Evolutionary conservation across 257 asterid genomes (phyloP).

Genomic region (Euphrasia confusa): DNA sequence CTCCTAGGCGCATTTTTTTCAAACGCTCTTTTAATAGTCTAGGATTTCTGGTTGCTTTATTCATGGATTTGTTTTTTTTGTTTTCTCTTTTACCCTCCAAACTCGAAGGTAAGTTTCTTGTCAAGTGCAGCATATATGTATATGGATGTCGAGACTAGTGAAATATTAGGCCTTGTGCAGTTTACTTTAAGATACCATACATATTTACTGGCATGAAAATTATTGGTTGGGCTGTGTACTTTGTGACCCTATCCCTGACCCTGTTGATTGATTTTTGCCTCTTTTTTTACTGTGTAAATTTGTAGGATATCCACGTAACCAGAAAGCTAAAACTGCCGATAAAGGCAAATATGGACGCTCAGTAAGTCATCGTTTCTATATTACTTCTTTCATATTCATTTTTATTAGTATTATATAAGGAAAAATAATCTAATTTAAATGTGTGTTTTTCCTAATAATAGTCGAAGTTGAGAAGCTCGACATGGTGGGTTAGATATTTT

Average conservation of each 20-base stretch:
- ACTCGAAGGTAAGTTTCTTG: neutral
- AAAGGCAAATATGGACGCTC: conserved; percentile 53
- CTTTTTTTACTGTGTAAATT: conserved; percentile 5
- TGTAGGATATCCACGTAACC: conserved; percentile 57
- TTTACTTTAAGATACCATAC: neutral
- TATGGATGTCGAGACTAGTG: neutral
- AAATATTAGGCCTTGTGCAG: neutral
- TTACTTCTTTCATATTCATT: no score
- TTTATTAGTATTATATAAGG: neutral
- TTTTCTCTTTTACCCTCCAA: neutral
- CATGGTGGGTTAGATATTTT: conserved; percentile 71
- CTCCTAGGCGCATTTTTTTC: neutral
- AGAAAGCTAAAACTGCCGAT: conserved; percentile 42
- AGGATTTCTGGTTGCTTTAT: no score
- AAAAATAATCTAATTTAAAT: neutral
- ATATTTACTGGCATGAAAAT: neutral
- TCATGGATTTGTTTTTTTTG: neutral
- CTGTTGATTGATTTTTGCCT: neutral
- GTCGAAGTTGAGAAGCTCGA: conserved; percentile 66
- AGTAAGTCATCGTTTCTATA: conserved; percentile 37
- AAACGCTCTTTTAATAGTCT: no score
- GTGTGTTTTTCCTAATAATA: conserved; percentile 23
- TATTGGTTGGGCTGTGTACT: conserved; percentile 11
- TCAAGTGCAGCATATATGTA: no score
- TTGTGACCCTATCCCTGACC: neutral